These are phyloP conservation scores for Schwanniomyces polymorphus DNA, from an alignment of 805 yeast genomes.

Conservation along the genomic window DNA sequence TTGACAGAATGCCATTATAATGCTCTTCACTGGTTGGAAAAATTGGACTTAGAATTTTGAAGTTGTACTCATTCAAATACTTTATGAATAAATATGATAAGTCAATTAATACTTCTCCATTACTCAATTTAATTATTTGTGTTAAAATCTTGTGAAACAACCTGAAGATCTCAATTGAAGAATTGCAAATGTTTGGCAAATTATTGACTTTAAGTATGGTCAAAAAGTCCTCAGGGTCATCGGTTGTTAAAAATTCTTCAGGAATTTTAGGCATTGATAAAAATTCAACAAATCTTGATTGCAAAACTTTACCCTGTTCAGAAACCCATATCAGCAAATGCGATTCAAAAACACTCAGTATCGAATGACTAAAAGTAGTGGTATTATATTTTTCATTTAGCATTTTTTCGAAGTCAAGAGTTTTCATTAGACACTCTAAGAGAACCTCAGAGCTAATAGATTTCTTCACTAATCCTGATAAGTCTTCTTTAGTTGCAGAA, in stretches of 20 bases:
- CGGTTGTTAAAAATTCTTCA: constrained; percentile 24
- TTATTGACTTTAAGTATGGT: constrained; percentile 44
- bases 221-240: constrained; percentile 24
- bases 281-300: constrained; percentile 63
- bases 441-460: constrained; percentile 61
- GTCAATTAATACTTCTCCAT: constrained; percentile 48
- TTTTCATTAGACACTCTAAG: constrained; percentile 67
- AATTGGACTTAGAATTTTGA: constrained; percentile 31
- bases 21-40: constrained; percentile 42
- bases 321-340: constrained; percentile 82
- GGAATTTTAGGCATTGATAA: constrained; percentile 58
- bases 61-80: constrained; percentile 53
- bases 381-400: constrained; percentile 64
- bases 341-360: constrained; percentile 77
- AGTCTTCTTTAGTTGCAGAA: constrained; percentile 65
- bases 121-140: constrained; percentile 51
- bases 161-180: constrained; percentile 85
- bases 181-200: constrained; percentile 70
- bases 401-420: constrained; percentile 80
- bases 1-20: constrained; percentile 59
- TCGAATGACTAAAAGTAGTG: constrained; percentile 42
- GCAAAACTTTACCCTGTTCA: constrained; percentile 70
- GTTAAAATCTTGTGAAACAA: constrained; percentile 69
- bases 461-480: constrained; percentile 33
- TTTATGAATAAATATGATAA: constrained; percentile 62